Evolutionary conservation across 352 stramenopile genomes (phyloP).

Genomic region (Pythium brachiatum): DNA sequence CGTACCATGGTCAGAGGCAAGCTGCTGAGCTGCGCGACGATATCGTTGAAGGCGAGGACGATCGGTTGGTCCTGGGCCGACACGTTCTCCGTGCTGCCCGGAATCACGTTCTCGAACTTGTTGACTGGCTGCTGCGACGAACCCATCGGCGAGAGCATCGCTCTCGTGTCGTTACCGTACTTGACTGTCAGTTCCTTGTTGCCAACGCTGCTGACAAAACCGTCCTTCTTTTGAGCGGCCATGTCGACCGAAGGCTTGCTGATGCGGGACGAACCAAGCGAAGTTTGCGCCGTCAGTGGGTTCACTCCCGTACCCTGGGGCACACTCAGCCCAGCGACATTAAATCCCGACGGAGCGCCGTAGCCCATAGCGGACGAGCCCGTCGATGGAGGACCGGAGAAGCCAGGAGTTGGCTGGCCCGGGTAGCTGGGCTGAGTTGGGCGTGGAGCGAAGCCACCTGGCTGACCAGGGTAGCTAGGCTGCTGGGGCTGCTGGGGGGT

Average conservation of each 20-base stretch:
- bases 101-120: conserved; percentile 49
- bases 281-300: conserved; percentile 47
- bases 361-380: conserved; percentile 27
- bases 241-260: conserved; percentile 82
- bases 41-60: conserved; percentile 76
- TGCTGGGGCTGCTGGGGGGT: conserved; percentile 40
- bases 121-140: conserved; percentile 22
- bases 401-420: conserved; percentile 38
- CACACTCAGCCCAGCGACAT: conserved; percentile 22
- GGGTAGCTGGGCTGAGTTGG: conserved; percentile 32
- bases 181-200: conserved; percentile 87
- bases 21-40: conserved; percentile 67
- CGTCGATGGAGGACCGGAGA: conserved; percentile 51
- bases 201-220: conserved; percentile 80
- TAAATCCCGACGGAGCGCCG: conserved; percentile 30
- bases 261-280: conserved; percentile 70
- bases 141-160: conserved; percentile 54
- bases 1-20: conserved; percentile 82
- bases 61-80: conserved; percentile 72
- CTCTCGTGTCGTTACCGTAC: conserved; percentile 76
- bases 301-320: conserved; percentile 73
- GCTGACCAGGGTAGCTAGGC: conserved; percentile 37
- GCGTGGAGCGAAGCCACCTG: conserved; percentile 20
- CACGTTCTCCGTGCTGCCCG: conserved; percentile 74
- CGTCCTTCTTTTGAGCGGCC: conserved; percentile 75